Base-by-base conservation (phyloP, 2,329 filamentous ascomycete species). In the Ophiostoma sp. region DNA sequence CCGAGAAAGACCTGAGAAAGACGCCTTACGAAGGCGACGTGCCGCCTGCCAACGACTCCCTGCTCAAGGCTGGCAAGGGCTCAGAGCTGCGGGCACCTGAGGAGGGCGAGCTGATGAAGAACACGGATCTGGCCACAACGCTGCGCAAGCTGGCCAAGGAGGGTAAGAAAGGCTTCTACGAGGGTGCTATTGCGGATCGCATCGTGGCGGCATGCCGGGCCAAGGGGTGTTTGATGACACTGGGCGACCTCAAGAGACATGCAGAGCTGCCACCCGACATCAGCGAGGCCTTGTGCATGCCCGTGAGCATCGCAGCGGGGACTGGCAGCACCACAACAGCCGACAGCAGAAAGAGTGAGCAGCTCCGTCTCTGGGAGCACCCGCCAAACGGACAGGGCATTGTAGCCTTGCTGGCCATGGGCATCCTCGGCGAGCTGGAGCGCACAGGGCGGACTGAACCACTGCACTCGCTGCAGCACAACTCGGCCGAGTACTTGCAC, bases 341-440 rank as follows among this genome's bases (percentile, higher is more conserved):
- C n/a, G 79, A 97, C 41, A 88, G 87, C 5, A 79, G 93, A 1
- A 11, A 8, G 5, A 12, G 18, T 8, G 90, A 92, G 1, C 93
- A 89, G 68, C 97, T 76, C 82, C 89, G 16, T 77, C 81, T 98
- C 0, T 98, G 94, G 94, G 94, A 98, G 75, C 93, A 97, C 75
- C 93, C 94, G 40, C 94, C 94, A 1, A 98, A 97, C 72, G 93
- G 94, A 0, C 94, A 98, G 78, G 94, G 94, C 0, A 93, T 98
- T 70, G 92, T 98, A 1, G 94, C 94, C 0, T 80, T 97, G 18
- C 96, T 97, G 89, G 90, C 94, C 0, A 81, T 97, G 0, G 94
- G 94, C 0, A 95, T 98, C 70, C 81, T 98, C 47, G 88, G 96
- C 76, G 87, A 93, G 75, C 83, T 97, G 0, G 92, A 96, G 77